phyloP scores from a whole-genome alignment of 768 basidiomycete species.

The Russula foetens region DNA sequence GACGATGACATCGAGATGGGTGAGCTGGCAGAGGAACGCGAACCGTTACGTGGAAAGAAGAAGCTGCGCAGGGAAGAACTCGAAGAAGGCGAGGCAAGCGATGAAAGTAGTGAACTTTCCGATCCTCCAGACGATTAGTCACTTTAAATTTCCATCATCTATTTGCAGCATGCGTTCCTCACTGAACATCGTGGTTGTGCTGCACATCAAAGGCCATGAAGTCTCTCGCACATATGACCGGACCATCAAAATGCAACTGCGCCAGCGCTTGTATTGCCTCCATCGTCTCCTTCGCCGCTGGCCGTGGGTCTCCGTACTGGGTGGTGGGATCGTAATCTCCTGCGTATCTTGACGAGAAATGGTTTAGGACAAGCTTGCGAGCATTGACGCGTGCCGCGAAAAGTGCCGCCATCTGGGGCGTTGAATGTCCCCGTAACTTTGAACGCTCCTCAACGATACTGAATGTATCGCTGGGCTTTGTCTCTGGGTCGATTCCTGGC shows the following conservation, averaged over 20 bases:
- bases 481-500: constrained; percentile 49
- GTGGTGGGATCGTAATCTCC: constrained; percentile 50
- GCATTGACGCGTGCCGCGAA: constrained; percentile 67
- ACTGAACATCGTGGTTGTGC: constrained; percentile 22
- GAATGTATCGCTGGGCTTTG: constrained; percentile 52
- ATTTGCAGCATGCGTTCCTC: constrained; percentile 5
- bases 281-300: constrained; percentile 44
- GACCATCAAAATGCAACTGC: constrained; percentile 41
- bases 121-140: constrained; percentile 57
- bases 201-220: constrained; percentile 61
- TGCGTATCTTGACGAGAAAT: constrained; percentile 77
- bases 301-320: constrained; percentile 24
- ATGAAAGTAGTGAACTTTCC: constrained; percentile 68
- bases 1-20: constrained; percentile 84
- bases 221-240: constrained; percentile 65
- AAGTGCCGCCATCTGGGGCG: constrained; percentile 81
- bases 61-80: constrained; percentile 55
- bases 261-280: constrained; percentile 52
- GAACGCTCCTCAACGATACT: constrained; percentile 54
- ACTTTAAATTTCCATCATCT: not conserved
- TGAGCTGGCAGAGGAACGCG: constrained; percentile 72
- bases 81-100: constrained; percentile 84
- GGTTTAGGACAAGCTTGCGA: constrained; percentile 62
- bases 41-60: constrained; percentile 41
- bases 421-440: constrained; percentile 79